Evolutionary conservation across 306 rosid species (phyloP).

Genomic region (Citrullus amarus): DNA sequence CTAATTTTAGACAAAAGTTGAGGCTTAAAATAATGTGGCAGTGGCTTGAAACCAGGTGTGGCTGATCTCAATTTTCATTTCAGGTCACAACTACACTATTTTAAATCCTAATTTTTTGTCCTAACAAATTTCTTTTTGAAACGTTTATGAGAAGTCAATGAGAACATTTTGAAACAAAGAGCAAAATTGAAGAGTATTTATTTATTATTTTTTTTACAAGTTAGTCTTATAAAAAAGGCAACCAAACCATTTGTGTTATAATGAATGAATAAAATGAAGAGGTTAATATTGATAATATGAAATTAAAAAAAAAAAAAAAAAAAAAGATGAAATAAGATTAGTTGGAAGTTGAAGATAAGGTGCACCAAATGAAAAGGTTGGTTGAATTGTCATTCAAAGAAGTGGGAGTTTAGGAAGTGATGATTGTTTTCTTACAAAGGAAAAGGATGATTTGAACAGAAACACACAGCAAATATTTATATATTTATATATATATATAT

Average conservation of each 20-base stretch:
- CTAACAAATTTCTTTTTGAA: no score
- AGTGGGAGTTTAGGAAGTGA: neutral
- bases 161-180: no score
- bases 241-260: neutral
- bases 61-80: no score
- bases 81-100: no score
- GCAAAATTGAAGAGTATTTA: no score
- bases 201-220: no score
- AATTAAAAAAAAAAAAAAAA: neutral
- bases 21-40: no score
- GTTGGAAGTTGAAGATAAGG: slow-evolving; percentile 1
- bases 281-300: neutral
- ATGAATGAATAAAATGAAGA: neutral
- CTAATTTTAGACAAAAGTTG: no score
- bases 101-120: no score
- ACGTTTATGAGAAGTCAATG: no score
- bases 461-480: neutral
- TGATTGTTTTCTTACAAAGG: neutral
- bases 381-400: slow-evolving; percentile 3
- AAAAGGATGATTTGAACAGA: neutral
- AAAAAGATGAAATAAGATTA: neutral
- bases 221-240: neutral
- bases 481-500: neutral
- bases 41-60: no score
- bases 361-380: neutral